Base-by-base conservation (phyloP, 164 flowering plant species). In the Kingdonia uniflora region DNA sequence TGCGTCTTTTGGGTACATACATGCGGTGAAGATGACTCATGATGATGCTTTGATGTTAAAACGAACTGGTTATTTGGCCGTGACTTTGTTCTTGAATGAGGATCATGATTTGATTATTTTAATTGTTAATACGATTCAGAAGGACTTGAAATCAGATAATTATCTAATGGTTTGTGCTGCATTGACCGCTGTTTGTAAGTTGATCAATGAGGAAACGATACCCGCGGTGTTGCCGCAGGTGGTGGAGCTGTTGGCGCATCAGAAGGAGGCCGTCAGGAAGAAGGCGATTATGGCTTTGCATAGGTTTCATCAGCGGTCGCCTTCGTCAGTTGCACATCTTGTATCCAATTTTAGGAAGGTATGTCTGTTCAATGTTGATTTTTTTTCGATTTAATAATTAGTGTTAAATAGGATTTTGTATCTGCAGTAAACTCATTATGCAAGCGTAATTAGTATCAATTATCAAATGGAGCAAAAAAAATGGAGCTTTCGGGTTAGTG, bases 21-120 rank as follows among this genome's bases (percentile, higher is more conserved):
- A 94, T 52, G 99, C 99, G 19, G 99, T 94, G 14, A 94, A 94
- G 72, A 89, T 89, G 99, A 83, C 99, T 1, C 97, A 94, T 55
- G 92, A 94, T 51, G 96, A 89, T 42, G 67, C 55, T 21, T 53
- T 94, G 14, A 55, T 63, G 24, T 64, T 80, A 41, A 94, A 94
- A 65, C 73, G 99, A 11, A 89, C 99, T 5, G 99, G 99, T 0
- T 94, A 94, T 61, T 59, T 94, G 61, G 99, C 99, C 0, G 99
- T 94, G 12, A 89, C 92, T 4, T 71, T 94, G 21, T 89, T 94
- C 52, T 61, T 94, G 47, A 80, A 74, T 52, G 99, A 94, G 61
- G 92, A 89, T 57, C 99, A 94, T 59, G 99, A 94, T 65, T 63
- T 94, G 25, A 89, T 94, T 24, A 94, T 94, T 29, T 64, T 94